Evolutionary conservation across 192 early-diverging fungal genomes (phyloP), one percentile per base, ranked within the genome.

Genomic region (Podila horticola): DNA sequence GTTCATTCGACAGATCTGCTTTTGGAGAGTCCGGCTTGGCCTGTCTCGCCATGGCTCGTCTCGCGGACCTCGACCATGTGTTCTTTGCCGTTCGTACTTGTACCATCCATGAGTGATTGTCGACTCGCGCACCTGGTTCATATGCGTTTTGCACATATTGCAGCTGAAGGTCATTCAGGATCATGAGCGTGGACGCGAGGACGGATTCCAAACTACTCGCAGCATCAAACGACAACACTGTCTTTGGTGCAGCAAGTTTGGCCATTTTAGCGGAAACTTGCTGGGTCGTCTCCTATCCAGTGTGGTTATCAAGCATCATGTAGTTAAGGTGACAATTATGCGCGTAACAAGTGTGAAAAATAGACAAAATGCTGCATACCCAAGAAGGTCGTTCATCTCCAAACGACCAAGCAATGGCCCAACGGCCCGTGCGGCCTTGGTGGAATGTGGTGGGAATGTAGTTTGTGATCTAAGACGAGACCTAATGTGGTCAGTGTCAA

Each of bases 361-460:
- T 51, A 20, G 7, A 50, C 17, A 34, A 36, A 49, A 28, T 22
- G 33, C 66, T 13, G 33, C 63, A 28, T 79, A 84, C 83, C 71
- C 38, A 72, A 30, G 83, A 58, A 10, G 76, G 74, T 22, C 83
- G 82, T 29, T 85, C 64, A 20, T 74, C 64, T 24, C 72, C 74
- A 69, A 89, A 88, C 2, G 89, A 90, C 89, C 89, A 90, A 13
- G 82, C 89, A 31, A 90, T 75, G 2, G 75, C 88, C 89, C 89
- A 90, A 41, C 89, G 62, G 17, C 61, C 81, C 13, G 89, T 90
- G 34, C 69, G 64, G 11, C 89, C 89, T 83, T 90, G 89, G 45
- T 62, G 84, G 65, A 90, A 86, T 59, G 87, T 87, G 2, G 85
- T 90, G 2, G 88, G 61, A 1, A 86, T 85, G 49, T 83, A 89